Evolutionary conservation across 2,329 filamentous ascomycete genomes (phyloP).

Genomic region (Aspergillus proliferans): DNA sequence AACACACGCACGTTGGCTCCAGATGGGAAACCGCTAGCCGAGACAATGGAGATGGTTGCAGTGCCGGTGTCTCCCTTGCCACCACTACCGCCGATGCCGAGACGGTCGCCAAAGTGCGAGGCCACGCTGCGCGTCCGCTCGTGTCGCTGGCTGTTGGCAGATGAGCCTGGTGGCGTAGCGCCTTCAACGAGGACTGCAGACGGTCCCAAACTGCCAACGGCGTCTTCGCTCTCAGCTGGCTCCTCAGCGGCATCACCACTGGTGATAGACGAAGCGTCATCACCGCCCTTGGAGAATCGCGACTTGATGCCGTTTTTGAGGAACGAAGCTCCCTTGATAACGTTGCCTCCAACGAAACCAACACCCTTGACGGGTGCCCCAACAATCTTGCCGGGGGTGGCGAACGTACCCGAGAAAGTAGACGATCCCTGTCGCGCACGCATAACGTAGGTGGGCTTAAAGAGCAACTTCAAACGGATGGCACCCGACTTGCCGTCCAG

Average conservation of each 20-base stretch:
- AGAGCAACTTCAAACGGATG: slow-evolving; percentile 76
- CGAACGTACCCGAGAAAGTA: slow-evolving; percentile 88
- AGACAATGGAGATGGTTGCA: slow-evolving; percentile 73
- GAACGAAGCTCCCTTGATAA: slow-evolving; percentile 86
- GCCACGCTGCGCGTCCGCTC: slow-evolving; percentile 43
- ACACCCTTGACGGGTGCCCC: slow-evolving; percentile 93
- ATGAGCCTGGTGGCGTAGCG: slow-evolving; percentile 12
- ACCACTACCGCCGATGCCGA: slow-evolving; percentile 45
- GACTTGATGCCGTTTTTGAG: slow-evolving; percentile 72
- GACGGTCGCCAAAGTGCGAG: slow-evolving; percentile 44
- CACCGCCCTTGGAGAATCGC: slow-evolving; percentile 50
- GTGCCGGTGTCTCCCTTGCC: slow-evolving; percentile 60
- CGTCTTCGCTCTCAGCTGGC: slow-evolving; percentile 10
- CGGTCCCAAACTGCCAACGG: slow-evolving; percentile 12
- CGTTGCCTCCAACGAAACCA: slow-evolving; percentile 72
- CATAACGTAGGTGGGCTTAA: slow-evolving; percentile 87
- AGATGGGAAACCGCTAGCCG: slow-evolving; percentile 69
- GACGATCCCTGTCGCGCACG: slow-evolving; percentile 82
- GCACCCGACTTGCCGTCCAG: slow-evolving; percentile 87
- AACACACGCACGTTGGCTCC: slow-evolving; percentile 72
- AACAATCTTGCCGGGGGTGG: slow-evolving; percentile 78
- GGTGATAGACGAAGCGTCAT: slow-evolving; percentile 18
- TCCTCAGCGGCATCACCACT: slow-evolving; percentile 17
- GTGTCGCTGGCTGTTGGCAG: slow-evolving; percentile 33
- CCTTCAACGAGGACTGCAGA: slow-evolving; percentile 25